Evolutionary conservation across 75 land plant species (phyloP), one percentile per base, ranked within the genome.

Genomic region (Sequoia sempervirens): DNA sequence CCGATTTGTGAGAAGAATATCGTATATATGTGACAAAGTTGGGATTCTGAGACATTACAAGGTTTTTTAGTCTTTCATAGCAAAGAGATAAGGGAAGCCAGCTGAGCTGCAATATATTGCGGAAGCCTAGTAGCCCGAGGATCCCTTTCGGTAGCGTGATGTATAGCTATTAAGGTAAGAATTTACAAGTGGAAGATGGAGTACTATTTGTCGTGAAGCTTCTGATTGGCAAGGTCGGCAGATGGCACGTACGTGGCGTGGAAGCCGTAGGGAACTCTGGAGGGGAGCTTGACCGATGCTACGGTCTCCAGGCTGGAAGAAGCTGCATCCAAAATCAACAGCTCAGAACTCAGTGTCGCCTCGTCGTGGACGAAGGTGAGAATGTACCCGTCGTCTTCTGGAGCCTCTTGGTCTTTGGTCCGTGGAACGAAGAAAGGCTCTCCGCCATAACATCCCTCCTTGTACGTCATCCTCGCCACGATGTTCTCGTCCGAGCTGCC

Each of bases 211-310:
- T 5, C n/a, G 9, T 23, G n/a, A 26, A 61, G 66, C 66, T 61
- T 81, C 75, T 90, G 92, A 64, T 20, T 47, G 5, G 84, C 84
- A 9, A 91, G 85, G 56, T 89, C 85, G 6, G 69, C 81, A 4
- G 84, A 78, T 36, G 85, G 87, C 12, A 96, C 84, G 83, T 91
- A 96, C 0, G 91, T 93, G 14, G 94, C 98, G 75, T 96, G 98
- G 80, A 96, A 93, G 0, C 98, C 98, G 80, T 94, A 96, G 2
- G 96, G 98, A 8, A 96, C 98, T 37, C 95, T 56, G 5, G 91
- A 58, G 13, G 95, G 95, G 56, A 94, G 76, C 84, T 85, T 88
- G 3, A 96, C 86, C 1, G 88, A 40, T 46, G 97, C 99, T 11
- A 87, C 83, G 26, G 76, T 47, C 74, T 89, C 91, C 17, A 86